Conservation (phyloP, 805 yeast genomes). For the Candida morakotiae region DNA sequence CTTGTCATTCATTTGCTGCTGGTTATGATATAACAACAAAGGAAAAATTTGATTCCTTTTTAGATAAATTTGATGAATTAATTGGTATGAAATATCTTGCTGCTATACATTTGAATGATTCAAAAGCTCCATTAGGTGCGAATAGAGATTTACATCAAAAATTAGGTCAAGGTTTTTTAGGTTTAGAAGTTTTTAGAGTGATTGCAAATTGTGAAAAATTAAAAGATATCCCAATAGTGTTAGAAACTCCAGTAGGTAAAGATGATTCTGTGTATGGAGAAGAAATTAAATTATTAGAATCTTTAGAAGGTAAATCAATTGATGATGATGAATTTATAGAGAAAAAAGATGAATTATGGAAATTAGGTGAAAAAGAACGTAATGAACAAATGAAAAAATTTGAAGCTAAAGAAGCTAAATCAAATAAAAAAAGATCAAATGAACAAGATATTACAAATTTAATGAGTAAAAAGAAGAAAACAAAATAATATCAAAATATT, state of each 20-base stretch:
- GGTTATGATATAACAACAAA: constrained; percentile 81
- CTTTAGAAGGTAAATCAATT: constrained; percentile 57
- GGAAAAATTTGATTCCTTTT: constrained; percentile 57
- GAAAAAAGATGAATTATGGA: constrained; percentile 47
- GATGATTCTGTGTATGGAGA: constrained; percentile 69
- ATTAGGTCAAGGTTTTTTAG: constrained; percentile 84
- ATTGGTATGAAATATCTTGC: constrained; percentile 73
- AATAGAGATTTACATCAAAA: constrained; percentile 89
- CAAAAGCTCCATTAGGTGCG: constrained; percentile 89
- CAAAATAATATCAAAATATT: constrained; percentile 7
- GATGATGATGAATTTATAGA: constrained; percentile 54
- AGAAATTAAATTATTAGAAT: constrained; percentile 78
- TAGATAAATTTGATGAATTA: constrained; percentile 69
- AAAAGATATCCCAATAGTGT: constrained; percentile 66
- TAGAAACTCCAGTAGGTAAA: constrained; percentile 80
- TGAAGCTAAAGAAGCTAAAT: constrained; percentile 43
- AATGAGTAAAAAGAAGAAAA: constrained; percentile 15
- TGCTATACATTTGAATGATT: constrained; percentile 89
- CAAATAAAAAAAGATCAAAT: constrained; percentile 7
- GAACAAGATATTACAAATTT: constrained; percentile 13
- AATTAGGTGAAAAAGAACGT: constrained; percentile 65
- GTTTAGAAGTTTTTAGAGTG: constrained; percentile 77
- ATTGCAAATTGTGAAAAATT: constrained; percentile 68
- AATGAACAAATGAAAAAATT: constrained; percentile 63
- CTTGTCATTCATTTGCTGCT: constrained; percentile 95